A percentile compares a stretch with the other conserved stretches of the same genome.
phyloP scores from a whole-genome alignment of 495 filamentous ascomycete species.

The Immersiella caudata region DNA sequence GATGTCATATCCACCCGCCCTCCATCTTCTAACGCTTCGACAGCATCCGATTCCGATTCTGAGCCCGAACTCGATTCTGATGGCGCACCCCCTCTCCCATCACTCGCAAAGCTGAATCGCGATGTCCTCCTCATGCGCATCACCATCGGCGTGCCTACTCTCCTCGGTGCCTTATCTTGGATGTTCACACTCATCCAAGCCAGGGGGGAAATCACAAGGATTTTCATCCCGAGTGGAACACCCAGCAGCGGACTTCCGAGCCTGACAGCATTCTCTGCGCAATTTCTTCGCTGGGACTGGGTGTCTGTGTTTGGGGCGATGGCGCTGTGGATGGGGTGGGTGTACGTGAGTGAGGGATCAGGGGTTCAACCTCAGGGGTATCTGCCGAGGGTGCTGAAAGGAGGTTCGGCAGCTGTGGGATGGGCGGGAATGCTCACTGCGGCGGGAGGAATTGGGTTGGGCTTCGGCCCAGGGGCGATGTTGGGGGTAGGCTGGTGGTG shows the following conservation, averaged over 20 bases:
- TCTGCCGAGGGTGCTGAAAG: not conserved
- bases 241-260: not conserved
- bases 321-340: conserved; percentile 12
- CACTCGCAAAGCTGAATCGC: not conserved
- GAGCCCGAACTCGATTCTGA: not conserved
- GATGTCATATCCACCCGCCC: not conserved
- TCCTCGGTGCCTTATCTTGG: conserved; percentile 6
- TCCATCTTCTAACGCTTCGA: not conserved
- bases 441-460: not conserved
- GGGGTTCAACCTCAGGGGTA: too few relatives aligned
- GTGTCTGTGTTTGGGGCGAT: conserved; percentile 11
- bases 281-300: conserved; percentile 21
- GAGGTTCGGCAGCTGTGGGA: not conserved
- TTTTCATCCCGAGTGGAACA: conserved; percentile 6
- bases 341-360: conserved; percentile 7
- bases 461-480: conserved; percentile 14
- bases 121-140: conserved; percentile 8
- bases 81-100: not conserved
- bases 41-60: not conserved
- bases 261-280: conserved; percentile 1
- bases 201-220: not conserved
- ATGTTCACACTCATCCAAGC: not conserved
- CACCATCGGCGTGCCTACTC: not conserved
- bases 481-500: conserved; percentile 18
- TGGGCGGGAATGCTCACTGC: not conserved